These are phyloP conservation scores for Hypoxylon lienhwacheense DNA, from an alignment of 495 filamentous ascomycete genomes.

Conservation along the genomic window DNA sequence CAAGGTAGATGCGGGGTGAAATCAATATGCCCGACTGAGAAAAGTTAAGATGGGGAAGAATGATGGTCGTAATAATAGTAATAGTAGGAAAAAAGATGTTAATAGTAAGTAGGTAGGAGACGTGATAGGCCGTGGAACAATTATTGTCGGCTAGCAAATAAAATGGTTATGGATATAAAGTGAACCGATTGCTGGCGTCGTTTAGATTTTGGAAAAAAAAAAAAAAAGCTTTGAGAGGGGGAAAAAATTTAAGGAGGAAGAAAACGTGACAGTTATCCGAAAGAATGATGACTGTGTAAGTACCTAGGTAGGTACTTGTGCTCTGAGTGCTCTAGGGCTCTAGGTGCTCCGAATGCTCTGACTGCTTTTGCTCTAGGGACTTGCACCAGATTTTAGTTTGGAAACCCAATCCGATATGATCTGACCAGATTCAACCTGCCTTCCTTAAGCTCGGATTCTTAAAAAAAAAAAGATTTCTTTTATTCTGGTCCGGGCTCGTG, in stretches of 20 bases:
- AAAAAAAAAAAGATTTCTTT: too few relatives aligned
- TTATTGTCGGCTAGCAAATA: slow-evolving; percentile 6
- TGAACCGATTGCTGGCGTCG: slow-evolving; percentile 6
- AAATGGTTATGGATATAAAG: slow-evolving; percentile 2
- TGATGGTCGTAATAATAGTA: not conserved
- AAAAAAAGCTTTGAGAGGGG: slow-evolving; percentile 18
- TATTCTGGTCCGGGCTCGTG: slow-evolving; percentile 19
- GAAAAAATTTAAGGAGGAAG: slow-evolving; percentile 23
- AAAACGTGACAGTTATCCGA: slow-evolving; percentile 34
- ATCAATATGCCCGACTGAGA: slow-evolving; percentile 23
- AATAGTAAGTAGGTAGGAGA: slow-evolving; percentile 4
- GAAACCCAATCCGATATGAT: slow-evolving; percentile 32
- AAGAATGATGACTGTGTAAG: slow-evolving; percentile 33
- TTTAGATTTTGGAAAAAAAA: slow-evolving; percentile 22
- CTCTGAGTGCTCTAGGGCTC: too few relatives aligned
- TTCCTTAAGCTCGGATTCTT: slow-evolving; percentile 19
- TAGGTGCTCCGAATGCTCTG: too few relatives aligned
- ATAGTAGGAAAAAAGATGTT: not conserved
- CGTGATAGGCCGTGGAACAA: slow-evolving; percentile 16
- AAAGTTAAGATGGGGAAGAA: not conserved
- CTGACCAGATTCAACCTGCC: slow-evolving; percentile 25
- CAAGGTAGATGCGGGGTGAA: slow-evolving; percentile 35
- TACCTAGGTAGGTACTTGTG: too few relatives aligned
- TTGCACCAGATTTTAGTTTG: slow-evolving; percentile 32
- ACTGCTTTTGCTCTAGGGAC: too few relatives aligned